Conservation (phyloP, 768 basidiomycete genomes). For the Suillus subalutaceus region DNA sequence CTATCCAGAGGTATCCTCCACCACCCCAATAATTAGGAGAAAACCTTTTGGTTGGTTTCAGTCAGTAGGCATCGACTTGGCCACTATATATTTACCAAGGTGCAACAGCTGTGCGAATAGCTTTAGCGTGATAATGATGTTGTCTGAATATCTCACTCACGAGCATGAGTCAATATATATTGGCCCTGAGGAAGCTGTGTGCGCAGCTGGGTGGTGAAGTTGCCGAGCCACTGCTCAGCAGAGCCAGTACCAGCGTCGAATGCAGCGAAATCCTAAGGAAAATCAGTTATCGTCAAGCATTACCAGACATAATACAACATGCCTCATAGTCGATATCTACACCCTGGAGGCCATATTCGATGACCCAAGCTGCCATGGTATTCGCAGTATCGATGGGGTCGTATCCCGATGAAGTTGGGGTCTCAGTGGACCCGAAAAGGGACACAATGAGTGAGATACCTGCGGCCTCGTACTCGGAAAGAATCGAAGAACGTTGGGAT, state of each 20-base stretch:
- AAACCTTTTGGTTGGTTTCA: slow-evolving; percentile 28
- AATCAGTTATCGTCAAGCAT: slow-evolving; percentile 5
- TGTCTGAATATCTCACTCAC: slow-evolving; percentile 23
- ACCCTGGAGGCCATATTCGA: slow-evolving; percentile 50
- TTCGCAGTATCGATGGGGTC: slow-evolving; percentile 44
- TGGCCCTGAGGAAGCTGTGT: slow-evolving; percentile 33
- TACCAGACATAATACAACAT: background rate
- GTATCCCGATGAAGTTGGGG: slow-evolving; percentile 44
- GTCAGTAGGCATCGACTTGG: background rate
- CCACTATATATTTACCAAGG: slow-evolving; percentile 33
- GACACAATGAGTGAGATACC: slow-evolving; percentile 64
- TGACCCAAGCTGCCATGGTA: slow-evolving; percentile 49
- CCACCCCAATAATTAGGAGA: slow-evolving; percentile 34
- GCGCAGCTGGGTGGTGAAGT: slow-evolving; percentile 37
- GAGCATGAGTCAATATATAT: slow-evolving; percentile 40
- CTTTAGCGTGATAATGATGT: background rate
- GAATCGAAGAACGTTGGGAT: slow-evolving; percentile 41
- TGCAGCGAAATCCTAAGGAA: slow-evolving; percentile 33
- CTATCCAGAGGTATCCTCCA: slow-evolving; percentile 41
- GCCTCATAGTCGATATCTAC: slow-evolving; percentile 59
- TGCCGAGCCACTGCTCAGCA: slow-evolving; percentile 39
- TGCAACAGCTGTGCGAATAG: slow-evolving; percentile 35
- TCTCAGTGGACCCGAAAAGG: slow-evolving; percentile 48
- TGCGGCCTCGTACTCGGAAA: slow-evolving; percentile 52
- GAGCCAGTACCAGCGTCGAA: slow-evolving; percentile 38